These are phyloP conservation scores for Pseudocohnilembus persalinus DNA, from an alignment of 169 alveolate species.

Conservation along the genomic window DNA sequence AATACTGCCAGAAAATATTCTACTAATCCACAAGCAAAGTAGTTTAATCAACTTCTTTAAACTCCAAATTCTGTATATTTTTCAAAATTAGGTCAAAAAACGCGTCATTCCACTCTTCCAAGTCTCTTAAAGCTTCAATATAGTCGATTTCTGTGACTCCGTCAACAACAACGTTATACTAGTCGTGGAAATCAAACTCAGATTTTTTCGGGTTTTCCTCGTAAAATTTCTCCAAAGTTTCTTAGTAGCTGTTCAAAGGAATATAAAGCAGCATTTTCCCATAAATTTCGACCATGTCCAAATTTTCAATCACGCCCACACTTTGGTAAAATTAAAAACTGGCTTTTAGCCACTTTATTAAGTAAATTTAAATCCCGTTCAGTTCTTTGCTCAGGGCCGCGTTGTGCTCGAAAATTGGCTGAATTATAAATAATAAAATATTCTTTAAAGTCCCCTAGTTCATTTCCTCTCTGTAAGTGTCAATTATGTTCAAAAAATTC, in stretches of 20 bases:
- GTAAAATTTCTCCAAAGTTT: background rate
- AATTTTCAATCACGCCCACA: background rate
- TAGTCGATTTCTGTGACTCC: background rate
- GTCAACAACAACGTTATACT: background rate
- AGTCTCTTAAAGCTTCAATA: background rate
- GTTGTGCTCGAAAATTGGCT: constrained; percentile 1
- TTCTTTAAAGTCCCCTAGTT: background rate
- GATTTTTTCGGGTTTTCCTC: constrained; percentile 4
- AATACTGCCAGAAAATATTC: constrained; percentile 19
- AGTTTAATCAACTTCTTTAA: constrained; percentile 5
- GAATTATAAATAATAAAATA: constrained; percentile 15
- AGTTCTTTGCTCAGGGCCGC: background rate
- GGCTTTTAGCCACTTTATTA: background rate
- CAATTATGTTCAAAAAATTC: background rate
- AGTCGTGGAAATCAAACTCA: constrained; percentile 10
- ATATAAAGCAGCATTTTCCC: background rate
- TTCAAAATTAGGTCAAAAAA: constrained; percentile 8
- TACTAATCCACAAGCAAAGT: constrained; percentile 12
- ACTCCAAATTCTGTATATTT: constrained; percentile 1
- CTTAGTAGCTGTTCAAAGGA: background rate
- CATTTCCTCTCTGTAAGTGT: constrained; percentile 11
- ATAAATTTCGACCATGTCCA: background rate
- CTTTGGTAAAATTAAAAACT: background rate
- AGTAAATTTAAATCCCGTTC: too few relatives aligned
- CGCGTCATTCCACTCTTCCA: background rate